phyloP scores from a whole-genome alignment of 2,329 filamentous ascomycete species.

The Diplodia scrobiculata region DNA sequence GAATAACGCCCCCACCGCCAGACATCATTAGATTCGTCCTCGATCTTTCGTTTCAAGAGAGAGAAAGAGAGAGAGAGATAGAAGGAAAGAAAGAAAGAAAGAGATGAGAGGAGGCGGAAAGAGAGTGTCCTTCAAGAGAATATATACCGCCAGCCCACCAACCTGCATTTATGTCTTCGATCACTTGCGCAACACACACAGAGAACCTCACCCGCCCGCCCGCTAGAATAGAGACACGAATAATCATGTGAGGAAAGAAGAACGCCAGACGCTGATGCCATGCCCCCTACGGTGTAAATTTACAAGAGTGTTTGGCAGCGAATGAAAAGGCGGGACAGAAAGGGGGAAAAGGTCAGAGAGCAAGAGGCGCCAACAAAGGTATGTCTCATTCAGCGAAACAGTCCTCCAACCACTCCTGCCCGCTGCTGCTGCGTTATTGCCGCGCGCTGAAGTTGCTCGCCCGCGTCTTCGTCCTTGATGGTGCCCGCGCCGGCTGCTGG shows the following conservation, averaged over 20 bases:
- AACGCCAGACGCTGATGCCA: slow-evolving; percentile 24
- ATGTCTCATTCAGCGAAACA: slow-evolving; percentile 12
- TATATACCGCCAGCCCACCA: no score
- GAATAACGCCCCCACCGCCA: no score
- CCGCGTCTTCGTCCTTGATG: slow-evolving; percentile 26
- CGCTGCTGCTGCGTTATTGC: slow-evolving; percentile 17
- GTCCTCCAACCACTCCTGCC: slow-evolving; percentile 16
- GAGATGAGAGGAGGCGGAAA: no score
- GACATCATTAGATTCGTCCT: no score
- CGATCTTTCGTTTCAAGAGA: no score
- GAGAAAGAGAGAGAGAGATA: no score
- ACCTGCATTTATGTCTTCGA: no score
- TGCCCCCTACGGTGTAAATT: neutral
- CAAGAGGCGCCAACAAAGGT: no score
- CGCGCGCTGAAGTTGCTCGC: slow-evolving; percentile 26
- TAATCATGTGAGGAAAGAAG: neutral
- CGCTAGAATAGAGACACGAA: neutral
- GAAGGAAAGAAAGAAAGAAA: no score
- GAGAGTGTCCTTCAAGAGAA: no score
- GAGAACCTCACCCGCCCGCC: neutral
- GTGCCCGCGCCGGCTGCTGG: neutral
- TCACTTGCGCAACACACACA: no score
- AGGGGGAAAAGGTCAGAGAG: no score
- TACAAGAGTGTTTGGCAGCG: neutral
- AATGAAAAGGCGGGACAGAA: neutral